phyloP scores from a whole-genome alignment of 768 basidiomycete genomes.

The Trametes cinnabarina region DNA sequence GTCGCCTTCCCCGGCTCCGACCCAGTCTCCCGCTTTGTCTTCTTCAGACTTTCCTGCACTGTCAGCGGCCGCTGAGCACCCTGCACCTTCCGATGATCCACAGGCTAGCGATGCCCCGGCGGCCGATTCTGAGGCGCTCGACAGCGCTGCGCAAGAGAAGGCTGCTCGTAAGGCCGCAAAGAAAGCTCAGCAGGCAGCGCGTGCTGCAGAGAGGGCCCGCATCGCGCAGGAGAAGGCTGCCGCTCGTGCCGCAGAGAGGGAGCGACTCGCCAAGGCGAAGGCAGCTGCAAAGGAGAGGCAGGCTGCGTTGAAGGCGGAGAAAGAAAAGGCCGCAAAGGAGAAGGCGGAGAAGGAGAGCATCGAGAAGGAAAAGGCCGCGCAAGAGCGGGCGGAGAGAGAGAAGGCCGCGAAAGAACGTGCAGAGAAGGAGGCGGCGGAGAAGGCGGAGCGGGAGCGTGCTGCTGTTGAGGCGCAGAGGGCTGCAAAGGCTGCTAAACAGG shows the following conservation, averaged over 20 bases:
- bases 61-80: slow-evolving; percentile 34
- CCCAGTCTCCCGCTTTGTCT: slow-evolving; percentile 52
- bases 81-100: slow-evolving; percentile 24
- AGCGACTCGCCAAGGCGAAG: slow-evolving; percentile 52
- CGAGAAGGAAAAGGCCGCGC: slow-evolving; percentile 38
- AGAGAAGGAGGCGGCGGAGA: slow-evolving; percentile 29
- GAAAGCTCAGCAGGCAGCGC: slow-evolving; percentile 60
- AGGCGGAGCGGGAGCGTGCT: slow-evolving; percentile 32
- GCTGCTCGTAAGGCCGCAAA: slow-evolving; percentile 62
- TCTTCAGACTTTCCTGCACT: slow-evolving; percentile 78
- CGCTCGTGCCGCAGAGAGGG: slow-evolving; percentile 52
- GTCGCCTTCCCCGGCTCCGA: slow-evolving; percentile 30
- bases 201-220: slow-evolving; percentile 59
- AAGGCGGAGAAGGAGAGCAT: slow-evolving; percentile 37
- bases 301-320: slow-evolving; percentile 37
- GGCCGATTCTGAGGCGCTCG: neutral
- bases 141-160: slow-evolving; percentile 45
- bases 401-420: slow-evolving; percentile 35
- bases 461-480: slow-evolving; percentile 22
- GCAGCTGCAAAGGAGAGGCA: slow-evolving; percentile 51
- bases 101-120: slow-evolving; percentile 32
- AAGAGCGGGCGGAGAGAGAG: slow-evolving; percentile 39
- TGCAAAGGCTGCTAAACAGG: slow-evolving; percentile 19
- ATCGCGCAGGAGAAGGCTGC: slow-evolving; percentile 58
- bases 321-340: slow-evolving; percentile 38